Conservation (phyloP, 371 early-diverging fungal genomes). For the Dichotomocladium elegans region DNA sequence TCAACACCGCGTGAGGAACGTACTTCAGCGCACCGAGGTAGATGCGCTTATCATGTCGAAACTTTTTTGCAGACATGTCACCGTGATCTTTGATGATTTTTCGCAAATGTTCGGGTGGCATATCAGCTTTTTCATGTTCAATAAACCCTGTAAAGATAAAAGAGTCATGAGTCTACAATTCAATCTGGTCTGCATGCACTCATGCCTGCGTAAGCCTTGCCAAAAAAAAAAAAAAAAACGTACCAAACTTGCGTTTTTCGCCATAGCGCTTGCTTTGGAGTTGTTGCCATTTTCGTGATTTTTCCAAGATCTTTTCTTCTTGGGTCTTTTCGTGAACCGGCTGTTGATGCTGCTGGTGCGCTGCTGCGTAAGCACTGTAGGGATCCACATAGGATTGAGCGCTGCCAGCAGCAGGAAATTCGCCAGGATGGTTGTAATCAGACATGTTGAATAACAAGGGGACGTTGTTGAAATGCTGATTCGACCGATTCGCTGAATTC, state of each 20-base stretch:
- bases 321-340: slow-evolving; percentile 25
- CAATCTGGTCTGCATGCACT: background rate
- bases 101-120: slow-evolving; percentile 97
- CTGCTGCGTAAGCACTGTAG: background rate
- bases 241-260: slow-evolving; percentile 90
- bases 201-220: background rate
- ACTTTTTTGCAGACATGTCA: slow-evolving; percentile 98
- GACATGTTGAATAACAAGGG: background rate
- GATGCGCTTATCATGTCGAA: slow-evolving; percentile 93
- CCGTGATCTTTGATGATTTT: slow-evolving; percentile 97
- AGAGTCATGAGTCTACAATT: background rate
- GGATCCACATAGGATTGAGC: background rate
- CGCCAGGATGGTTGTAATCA: slow-evolving; percentile 11
- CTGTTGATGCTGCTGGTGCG: slow-evolving; percentile 5
- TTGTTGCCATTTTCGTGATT: slow-evolving; percentile 88
- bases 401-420: slow-evolving; percentile 2
- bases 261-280: slow-evolving; percentile 89
- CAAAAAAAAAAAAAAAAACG: slow-evolving; percentile 20
- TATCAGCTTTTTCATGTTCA: slow-evolving; percentile 81
- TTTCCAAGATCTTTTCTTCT: slow-evolving; percentile 67
- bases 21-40: slow-evolving; percentile 98
- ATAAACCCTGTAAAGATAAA: slow-evolving; percentile 44
- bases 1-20: slow-evolving; percentile 97
- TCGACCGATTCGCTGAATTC: background rate
- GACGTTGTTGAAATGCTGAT: background rate